Evolutionary conservation across 2,329 filamentous ascomycete species (phyloP), one percentile per base, ranked within the genome.

Genomic region (Penicillium sp.): DNA sequence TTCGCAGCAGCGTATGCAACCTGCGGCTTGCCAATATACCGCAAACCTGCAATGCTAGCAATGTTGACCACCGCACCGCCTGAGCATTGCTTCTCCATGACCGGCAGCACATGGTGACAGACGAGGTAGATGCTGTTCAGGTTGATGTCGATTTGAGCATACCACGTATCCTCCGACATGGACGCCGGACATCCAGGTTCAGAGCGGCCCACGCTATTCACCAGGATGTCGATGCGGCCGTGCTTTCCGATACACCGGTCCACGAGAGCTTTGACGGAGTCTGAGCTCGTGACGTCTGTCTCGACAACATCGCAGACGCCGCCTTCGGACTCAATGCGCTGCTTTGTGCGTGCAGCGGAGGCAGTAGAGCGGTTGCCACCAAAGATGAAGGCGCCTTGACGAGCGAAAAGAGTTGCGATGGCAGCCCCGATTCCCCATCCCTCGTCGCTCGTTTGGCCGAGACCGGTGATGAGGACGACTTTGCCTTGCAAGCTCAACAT

Each of bases 201-300:
- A 0, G 72, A 76, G 36, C 71, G 71, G 2, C 79, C 80, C 3
- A 81, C 79, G 36, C 81, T 81, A 47, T 80, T 80, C 11, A 83
- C 57, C 0, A 83, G 61, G 15, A 83, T 76, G 47, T 83, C 79
- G 37, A 81, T 75, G 4, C 74, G 69, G 7, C 77, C 76, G 44
- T 80, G 71, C 26, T 71, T 73, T 0, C 64, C 54, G 13, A 78
- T 52, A 30, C 77, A 80, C 0, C 70, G 68, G 21, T 76, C 70
- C 3, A 82, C 71, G 0, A 81, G 56, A 1, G 32, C 33, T 45
- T 77, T 73, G 38, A 39, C 37, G 17, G 43, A 51, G 11, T 28
- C 41, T 32, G 39, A 50, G 37, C 30, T 13, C 21, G 33, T 46
- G 16, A 42, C 42, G 26, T 45, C 33, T 4, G 42, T 35, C 30